Evolutionary conservation across 345 rosid genomes (phyloP).

Genomic region (Limnanthes douglasii): DNA sequence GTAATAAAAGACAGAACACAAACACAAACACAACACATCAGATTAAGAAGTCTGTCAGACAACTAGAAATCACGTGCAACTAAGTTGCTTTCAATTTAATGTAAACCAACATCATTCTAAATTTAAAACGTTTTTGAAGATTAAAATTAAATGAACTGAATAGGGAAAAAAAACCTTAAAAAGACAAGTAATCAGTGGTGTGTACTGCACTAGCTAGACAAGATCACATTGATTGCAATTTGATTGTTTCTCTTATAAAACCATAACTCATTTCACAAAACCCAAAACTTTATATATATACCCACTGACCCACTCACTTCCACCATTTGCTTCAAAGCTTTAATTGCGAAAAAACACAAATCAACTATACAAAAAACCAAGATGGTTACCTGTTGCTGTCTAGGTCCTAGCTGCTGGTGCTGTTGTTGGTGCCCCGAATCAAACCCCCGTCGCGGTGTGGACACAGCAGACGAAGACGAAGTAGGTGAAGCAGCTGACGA

Average conservation of each 20-base stretch:
- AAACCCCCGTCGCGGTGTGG: slow-evolving; percentile 44
- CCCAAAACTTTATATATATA: background rate
- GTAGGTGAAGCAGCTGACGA: slow-evolving; percentile 95
- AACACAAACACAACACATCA: too few relatives aligned
- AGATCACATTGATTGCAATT: slow-evolving; percentile 15
- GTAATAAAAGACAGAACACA: too few relatives aligned
- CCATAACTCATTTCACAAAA: slow-evolving; percentile 2
- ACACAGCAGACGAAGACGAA: slow-evolving; percentile 88
- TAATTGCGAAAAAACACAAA: slow-evolving; percentile 6
- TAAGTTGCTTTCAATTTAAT: too few relatives aligned
- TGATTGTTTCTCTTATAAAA: slow-evolving; percentile 1
- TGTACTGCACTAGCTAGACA: slow-evolving; percentile 1
- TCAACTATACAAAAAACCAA: slow-evolving; percentile 8
- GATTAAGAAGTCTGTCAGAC: too few relatives aligned
- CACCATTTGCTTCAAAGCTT: background rate
- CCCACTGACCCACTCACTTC: background rate
- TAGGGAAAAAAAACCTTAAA: too few relatives aligned
- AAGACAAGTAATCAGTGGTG: slow-evolving; percentile 4
- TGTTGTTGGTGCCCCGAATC: slow-evolving; percentile 59
- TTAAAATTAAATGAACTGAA: too few relatives aligned
- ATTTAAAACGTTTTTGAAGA: too few relatives aligned
- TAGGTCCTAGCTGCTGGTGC: slow-evolving; percentile 43
- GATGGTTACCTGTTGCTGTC: slow-evolving; percentile 22
- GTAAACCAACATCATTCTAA: too few relatives aligned
- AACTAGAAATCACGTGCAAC: too few relatives aligned